Evolutionary conservation across 805 yeast genomes (phyloP).

Genomic region (Kluyveromyces aestuarii): DNA sequence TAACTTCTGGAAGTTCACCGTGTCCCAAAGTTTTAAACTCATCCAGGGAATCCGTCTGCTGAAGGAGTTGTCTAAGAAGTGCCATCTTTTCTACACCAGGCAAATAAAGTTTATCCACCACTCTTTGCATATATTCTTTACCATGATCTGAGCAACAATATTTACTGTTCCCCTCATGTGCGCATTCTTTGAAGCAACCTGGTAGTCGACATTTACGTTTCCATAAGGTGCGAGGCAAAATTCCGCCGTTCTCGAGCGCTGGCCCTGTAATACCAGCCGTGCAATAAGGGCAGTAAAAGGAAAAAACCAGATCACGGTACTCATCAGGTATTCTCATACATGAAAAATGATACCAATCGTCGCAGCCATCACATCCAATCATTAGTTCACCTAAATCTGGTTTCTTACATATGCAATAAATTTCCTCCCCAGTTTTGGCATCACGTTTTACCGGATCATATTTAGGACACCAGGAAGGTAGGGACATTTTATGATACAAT

Average conservation of each 20-base stretch:
- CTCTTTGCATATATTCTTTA: constrained; percentile 10
- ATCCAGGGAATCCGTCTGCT: constrained; percentile 3
- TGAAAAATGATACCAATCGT: constrained; percentile 85
- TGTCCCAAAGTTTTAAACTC: constrained; percentile 16
- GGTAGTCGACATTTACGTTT: constrained; percentile 63
- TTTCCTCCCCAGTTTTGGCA: constrained; percentile 39
- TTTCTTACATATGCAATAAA: constrained; percentile 69
- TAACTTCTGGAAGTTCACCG: constrained; percentile 10
- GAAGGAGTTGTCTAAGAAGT: constrained; percentile 11
- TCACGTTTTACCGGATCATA: constrained; percentile 16
- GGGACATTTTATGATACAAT: background rate
- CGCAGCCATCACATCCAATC: constrained; percentile 95
- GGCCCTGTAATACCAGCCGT: constrained; percentile 35
- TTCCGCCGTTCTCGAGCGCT: constrained; percentile 7
- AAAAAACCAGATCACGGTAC: constrained; percentile 47
- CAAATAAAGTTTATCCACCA: constrained; percentile 5
- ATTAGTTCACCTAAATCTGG: constrained; percentile 75
- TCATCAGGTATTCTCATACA: constrained; percentile 55
- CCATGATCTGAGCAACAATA: constrained; percentile 77
- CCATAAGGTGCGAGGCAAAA: constrained; percentile 51
- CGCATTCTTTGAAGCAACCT: constrained; percentile 36
- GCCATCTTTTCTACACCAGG: constrained; percentile 2
- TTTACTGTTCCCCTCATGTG: constrained; percentile 37
- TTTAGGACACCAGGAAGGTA: constrained; percentile 28
- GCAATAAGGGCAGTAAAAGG: constrained; percentile 70